Evolutionary conservation across 2,329 filamentous ascomycete genomes (phyloP), one percentile per base, ranked within the genome.

Genomic region (Exophiala alcalophila): DNA sequence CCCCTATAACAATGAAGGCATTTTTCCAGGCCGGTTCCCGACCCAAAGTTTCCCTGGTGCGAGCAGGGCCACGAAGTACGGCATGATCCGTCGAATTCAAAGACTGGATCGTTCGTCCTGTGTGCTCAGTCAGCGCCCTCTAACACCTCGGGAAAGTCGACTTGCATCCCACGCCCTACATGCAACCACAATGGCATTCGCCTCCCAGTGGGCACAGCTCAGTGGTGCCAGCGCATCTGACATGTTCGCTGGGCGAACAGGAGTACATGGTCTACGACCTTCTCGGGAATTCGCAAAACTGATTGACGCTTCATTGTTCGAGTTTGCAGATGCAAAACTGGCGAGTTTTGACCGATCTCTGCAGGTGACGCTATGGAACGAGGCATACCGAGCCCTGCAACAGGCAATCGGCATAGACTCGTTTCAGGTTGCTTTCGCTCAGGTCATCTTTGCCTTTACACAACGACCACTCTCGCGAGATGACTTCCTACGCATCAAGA

Each of bases 391-490:
- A 5, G 65, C 64, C 7, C 49, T 71, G 23, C 59, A 66, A 20
- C 52, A 61, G 14, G 63, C 64, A 2, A 54, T 59, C 6, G 61
- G 59, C 1, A 64, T 68, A 5, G 61, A 67, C 8, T 71, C 68
- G 1, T 70, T 69, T 44, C 60, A 66, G 2, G 58, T 71, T 5
- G 62, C 64, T 2, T 66, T 70, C 24, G 68, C 68, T 20, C 64
- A 69, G 27, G 65, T 71, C 7, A 64, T 71, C 4, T 70, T 71
- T 44, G 66, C 67, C 11, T 53, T 71, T 37, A 68, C 66, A 0
- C 67, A 70, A 48, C 61, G 60, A 33, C 67, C 67, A 4, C 44
- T 62, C 18, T 19, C 23, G 15, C n/a, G 11, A 10, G 38, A 47
- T 4, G 32, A 47, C 14, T 40, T 40, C 24, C 8, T 4, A 10